Percentiles rank a stretch among this genome's conserved stretches.
phyloP scores from a whole-genome alignment of 176 grass and related monocot species.

The Paspalum vaginatum region DNA sequence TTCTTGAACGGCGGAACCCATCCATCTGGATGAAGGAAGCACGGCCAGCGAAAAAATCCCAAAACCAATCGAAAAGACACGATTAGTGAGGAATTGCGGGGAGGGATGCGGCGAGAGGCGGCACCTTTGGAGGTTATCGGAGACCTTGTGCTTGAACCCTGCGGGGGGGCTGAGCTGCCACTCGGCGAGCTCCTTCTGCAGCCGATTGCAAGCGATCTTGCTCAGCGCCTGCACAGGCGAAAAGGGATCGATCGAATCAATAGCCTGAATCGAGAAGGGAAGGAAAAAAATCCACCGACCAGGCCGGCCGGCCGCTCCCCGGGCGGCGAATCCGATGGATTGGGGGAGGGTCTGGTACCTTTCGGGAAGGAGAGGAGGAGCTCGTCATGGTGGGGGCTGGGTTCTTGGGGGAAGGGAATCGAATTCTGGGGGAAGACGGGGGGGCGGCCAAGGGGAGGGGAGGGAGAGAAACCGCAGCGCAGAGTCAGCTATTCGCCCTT shows the following conservation, averaged over 20 bases:
- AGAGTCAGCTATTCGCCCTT: background rate
- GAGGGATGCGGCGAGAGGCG: background rate
- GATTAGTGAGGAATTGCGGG: background rate
- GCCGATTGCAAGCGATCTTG: conserved; percentile 96
- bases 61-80: background rate
- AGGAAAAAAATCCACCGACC: background rate
- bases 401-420: conserved; percentile 11
- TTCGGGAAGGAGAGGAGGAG: conserved; percentile 55
- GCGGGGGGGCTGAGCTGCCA: conserved; percentile 78
- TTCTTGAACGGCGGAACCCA: background rate
- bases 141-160: conserved; percentile 84
- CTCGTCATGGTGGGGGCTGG: conserved; percentile 51
- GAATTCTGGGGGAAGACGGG: conserved; percentile 18
- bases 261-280: conserved; percentile 16
- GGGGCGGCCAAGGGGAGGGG: background rate
- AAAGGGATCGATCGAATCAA: conserved; percentile 3
- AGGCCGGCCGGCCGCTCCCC: background rate
- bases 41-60: background rate
- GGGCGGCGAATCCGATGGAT: conserved; percentile 36
- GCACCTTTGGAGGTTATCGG: conserved; percentile 89
- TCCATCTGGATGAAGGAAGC: background rate
- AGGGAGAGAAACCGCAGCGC: background rate
- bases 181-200: conserved; percentile 91
- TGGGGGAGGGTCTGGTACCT: conserved; percentile 39
- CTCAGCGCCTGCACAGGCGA: conserved; percentile 68